These are phyloP conservation scores for Lactarius trivialis DNA, from an alignment of 768 basidiomycete genomes.

Conservation along the genomic window DNA sequence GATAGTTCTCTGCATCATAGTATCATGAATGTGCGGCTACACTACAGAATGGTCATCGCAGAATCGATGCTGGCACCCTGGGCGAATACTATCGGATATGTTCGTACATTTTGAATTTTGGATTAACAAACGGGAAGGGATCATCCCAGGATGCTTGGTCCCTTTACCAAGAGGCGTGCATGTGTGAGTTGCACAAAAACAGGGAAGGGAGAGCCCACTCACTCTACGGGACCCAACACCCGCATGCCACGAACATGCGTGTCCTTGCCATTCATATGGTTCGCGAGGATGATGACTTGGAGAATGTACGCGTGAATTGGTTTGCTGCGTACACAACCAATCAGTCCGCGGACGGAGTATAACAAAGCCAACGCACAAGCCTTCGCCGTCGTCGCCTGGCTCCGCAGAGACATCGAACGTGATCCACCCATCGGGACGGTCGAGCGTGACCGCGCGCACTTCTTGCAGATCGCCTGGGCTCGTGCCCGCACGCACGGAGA, in stretches of 20 bases:
- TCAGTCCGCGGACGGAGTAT: background rate
- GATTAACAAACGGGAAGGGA: slow-evolving; percentile 22
- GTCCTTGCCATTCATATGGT: slow-evolving; percentile 98
- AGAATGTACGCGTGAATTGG: slow-evolving; percentile 85
- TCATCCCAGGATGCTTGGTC: slow-evolving; percentile 24
- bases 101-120: slow-evolving; percentile 24
- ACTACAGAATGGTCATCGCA: background rate
- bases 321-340: slow-evolving; percentile 43
- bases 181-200: background rate
- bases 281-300: slow-evolving; percentile 83
- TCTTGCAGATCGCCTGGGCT: slow-evolving; percentile 90
- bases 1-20: background rate
- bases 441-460: slow-evolving; percentile 74
- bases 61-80: background rate
- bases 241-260: slow-evolving; percentile 91
- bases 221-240: slow-evolving; percentile 85
- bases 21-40: background rate
- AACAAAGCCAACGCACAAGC: slow-evolving; percentile 51
- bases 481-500: slow-evolving; percentile 89
- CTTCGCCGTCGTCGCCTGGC: slow-evolving; percentile 69
- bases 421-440: slow-evolving; percentile 93
- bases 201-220: slow-evolving; percentile 28
- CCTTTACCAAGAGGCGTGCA: slow-evolving; percentile 28
- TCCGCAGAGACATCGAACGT: slow-evolving; percentile 80
- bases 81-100: slow-evolving; percentile 16